phyloP scores from a whole-genome alignment of 2,329 filamentous ascomycete genomes.

The Fusarium heterosporum region DNA sequence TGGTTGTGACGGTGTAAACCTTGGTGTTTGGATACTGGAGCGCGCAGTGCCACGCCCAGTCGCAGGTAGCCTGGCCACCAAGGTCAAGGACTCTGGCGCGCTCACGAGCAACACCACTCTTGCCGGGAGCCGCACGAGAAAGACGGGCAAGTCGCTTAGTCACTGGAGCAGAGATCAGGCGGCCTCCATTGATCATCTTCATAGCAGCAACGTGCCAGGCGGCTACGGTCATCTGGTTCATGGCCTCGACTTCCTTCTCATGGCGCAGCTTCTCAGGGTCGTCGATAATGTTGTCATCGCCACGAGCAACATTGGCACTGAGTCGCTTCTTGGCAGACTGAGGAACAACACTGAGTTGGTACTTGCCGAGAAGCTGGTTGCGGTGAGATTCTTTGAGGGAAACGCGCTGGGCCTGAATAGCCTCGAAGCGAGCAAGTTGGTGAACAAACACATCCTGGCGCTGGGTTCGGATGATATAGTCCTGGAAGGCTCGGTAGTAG shows the following conservation, averaged over 20 bases:
- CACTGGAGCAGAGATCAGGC: constrained; percentile 72
- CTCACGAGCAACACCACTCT: constrained; percentile 59
- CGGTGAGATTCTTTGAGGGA: constrained; percentile 79
- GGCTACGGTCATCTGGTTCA: constrained; percentile 74
- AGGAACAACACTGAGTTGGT: constrained; percentile 77
- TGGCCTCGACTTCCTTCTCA: constrained; percentile 85
- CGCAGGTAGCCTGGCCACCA: constrained; percentile 84
- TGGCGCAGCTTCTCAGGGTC: constrained; percentile 72
- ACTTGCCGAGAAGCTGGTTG: constrained; percentile 86
- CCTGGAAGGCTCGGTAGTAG: constrained; percentile 89
- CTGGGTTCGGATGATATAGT: constrained; percentile 74
- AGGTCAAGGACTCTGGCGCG: constrained; percentile 83
- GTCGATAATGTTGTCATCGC: constrained; percentile 72
- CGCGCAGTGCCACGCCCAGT: constrained; percentile 97
- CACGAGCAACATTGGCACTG: constrained; percentile 78
- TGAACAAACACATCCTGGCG: constrained; percentile 84
- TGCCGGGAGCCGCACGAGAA: constrained; percentile 60
- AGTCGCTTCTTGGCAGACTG: constrained; percentile 77
- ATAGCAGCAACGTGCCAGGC: constrained; percentile 71
- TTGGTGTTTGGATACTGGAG: constrained; percentile 86
- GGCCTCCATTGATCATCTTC: constrained; percentile 73
- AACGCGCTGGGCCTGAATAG: constrained; percentile 84
- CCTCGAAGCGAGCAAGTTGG: constrained; percentile 86
- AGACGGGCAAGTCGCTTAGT: constrained; percentile 70
- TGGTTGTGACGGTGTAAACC: constrained; percentile 87